Percentiles rank a stretch among this genome's conserved stretches.
Conservation (phyloP, 352 stramenopile genomes). For the Phytophthora uliginosa region DNA sequence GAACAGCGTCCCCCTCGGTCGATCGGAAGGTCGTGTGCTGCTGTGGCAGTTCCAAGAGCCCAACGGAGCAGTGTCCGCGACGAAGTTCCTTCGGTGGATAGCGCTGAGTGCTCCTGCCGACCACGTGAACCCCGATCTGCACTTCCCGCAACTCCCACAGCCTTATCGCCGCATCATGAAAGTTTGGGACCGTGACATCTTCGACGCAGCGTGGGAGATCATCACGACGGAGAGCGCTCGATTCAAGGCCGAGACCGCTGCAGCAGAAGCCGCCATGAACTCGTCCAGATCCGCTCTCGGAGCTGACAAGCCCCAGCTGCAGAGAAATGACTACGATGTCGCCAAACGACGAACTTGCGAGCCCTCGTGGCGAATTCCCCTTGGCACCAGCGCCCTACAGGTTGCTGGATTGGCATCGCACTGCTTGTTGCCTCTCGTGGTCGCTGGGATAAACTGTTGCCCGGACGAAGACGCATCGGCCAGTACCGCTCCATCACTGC, state of each 20-base stretch:
- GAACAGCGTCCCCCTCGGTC: conserved; percentile 53
- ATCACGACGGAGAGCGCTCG: conserved; percentile 54
- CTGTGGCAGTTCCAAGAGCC: conserved; percentile 57
- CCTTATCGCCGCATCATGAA: conserved; percentile 76
- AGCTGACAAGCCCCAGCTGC: conserved; percentile 5
- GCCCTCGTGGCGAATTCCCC: conserved; percentile 15
- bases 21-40: conserved; percentile 34
- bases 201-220: conserved; percentile 63
- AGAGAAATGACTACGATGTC: conserved; percentile 52
- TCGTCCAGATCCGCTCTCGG: conserved; percentile 10
- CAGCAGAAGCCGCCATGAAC: not conserved
- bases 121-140: conserved; percentile 70
- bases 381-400: conserved; percentile 12
- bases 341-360: conserved; percentile 60
- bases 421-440: conserved; percentile 21
- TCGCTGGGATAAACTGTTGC: conserved; percentile 13
- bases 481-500: not conserved
- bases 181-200: conserved; percentile 67
- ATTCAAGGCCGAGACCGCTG: conserved; percentile 48
- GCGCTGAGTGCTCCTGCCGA: conserved; percentile 59
- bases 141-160: conserved; percentile 70
- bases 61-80: conserved; percentile 44
- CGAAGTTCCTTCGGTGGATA: conserved; percentile 70
- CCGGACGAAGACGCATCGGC: not conserved
- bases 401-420: conserved; percentile 25